Percentiles rank a stretch among this genome's conserved stretches.
phyloP scores from a whole-genome alignment of 495 filamentous ascomycete genomes.

The Clavariopsis aquatica region DNA sequence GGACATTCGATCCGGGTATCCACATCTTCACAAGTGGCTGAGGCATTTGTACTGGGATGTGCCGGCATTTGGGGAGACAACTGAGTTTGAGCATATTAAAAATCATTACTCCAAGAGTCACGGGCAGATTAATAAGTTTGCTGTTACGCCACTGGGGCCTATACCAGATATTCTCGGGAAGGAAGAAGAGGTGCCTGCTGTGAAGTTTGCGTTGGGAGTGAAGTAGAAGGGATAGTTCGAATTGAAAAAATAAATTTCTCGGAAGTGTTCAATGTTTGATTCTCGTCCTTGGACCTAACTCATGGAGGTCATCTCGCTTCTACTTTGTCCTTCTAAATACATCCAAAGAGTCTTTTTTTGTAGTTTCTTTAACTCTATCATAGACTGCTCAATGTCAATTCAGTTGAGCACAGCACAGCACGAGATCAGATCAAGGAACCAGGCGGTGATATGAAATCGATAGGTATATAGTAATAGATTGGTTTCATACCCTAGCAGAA shows the following conservation, averaged over 20 bases:
- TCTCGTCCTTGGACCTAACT: too few species aligned
- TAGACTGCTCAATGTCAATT: too few species aligned
- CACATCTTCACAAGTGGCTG: conserved; percentile 67
- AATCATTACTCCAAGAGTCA: conserved; percentile 72
- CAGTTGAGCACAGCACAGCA: too few species aligned
- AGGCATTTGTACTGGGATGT: conserved; percentile 68
- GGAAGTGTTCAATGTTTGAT: background rate
- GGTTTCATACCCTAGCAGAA: too few species aligned
- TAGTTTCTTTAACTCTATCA: too few species aligned
- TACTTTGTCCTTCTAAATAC: too few species aligned
- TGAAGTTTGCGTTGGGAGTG: conserved; percentile 43
- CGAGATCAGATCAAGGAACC: too few species aligned
- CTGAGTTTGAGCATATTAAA: conserved; percentile 71
- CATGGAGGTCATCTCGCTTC: too few species aligned
- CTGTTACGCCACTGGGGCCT: conserved; percentile 67
- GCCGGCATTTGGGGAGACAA: conserved; percentile 63
- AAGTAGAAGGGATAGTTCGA: background rate
- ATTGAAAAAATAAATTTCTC: background rate
- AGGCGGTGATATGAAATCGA: too few species aligned
- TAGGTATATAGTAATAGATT: too few species aligned
- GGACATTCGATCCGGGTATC: conserved; percentile 78
- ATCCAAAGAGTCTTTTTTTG: too few species aligned
- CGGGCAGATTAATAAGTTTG: conserved; percentile 63
- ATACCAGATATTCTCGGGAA: conserved; percentile 61
- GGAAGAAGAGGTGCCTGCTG: conserved; percentile 63